These are phyloP conservation scores for Nelumbo lutea DNA, from an alignment of 164 flowering plant genomes.

Conservation along the genomic window DNA sequence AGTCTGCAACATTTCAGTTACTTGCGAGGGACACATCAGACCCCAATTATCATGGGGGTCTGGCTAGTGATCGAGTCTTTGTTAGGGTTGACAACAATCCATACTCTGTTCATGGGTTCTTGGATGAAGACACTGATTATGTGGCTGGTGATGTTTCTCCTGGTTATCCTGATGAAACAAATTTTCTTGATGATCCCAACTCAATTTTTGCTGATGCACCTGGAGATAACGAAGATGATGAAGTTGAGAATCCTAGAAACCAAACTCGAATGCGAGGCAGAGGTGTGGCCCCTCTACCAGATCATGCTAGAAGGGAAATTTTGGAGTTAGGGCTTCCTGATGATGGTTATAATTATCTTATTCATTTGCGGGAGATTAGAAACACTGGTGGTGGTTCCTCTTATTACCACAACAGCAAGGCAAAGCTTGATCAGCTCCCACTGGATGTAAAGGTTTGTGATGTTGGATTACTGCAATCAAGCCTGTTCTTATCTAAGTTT, in stretches of 20 bases:
- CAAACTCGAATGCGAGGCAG: not conserved
- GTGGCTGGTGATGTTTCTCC: not conserved
- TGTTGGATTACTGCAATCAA: not conserved
- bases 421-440: conserved; percentile 52
- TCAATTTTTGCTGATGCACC: conserved; percentile 67
- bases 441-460: conserved; percentile 72
- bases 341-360: conserved; percentile 87
- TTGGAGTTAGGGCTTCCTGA: conserved; percentile 91
- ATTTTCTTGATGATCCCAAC: conserved; percentile 27
- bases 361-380: conserved; percentile 77
- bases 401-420: conserved; percentile 61
- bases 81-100: conserved; percentile 76
- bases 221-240: conserved; percentile 40
- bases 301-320: conserved; percentile 67
- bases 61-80: conserved; percentile 63
- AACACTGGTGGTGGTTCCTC: conserved; percentile 76
- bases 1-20: conserved; percentile 79
- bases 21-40: conserved; percentile 74
- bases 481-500: not conserved
- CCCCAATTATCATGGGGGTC: conserved; percentile 39
- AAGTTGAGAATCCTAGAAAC: not conserved
- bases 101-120: conserved; percentile 26
- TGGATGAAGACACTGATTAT: conserved; percentile 17
- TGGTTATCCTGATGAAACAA: not conserved
- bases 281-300: conserved; percentile 36